Conservation (phyloP, 306 rosid genomes). For the Calophaca sinica region DNA sequence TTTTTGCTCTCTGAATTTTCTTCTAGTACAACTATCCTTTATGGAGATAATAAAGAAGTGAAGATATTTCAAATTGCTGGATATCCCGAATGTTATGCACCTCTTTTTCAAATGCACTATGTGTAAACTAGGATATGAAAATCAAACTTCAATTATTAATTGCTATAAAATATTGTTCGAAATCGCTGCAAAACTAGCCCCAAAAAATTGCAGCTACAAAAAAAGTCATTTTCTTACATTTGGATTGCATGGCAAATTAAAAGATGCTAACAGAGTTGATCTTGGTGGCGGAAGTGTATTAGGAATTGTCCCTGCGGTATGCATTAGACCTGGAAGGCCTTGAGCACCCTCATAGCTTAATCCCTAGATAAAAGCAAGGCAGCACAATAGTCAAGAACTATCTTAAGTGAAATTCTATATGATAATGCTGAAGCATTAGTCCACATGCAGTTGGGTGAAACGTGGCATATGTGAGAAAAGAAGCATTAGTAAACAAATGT, state of each 20-base stretch:
- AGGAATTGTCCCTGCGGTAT: constrained; percentile 67
- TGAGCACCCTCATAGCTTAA: constrained; percentile 68
- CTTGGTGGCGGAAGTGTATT: constrained; percentile 64
- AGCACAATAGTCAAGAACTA: constrained; percentile 37
- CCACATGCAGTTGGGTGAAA: constrained; percentile 23
- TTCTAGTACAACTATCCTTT: too few relatives aligned
- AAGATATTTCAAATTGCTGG: too few relatives aligned
- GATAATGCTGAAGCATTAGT: constrained; percentile 27
- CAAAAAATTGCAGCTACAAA: not conserved
- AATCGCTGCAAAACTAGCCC: constrained; percentile 14
- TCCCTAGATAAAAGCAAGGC: constrained; percentile 54
- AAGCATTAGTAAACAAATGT: constrained; percentile 25
- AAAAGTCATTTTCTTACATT: constrained; percentile 53
- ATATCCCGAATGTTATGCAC: too few relatives aligned
- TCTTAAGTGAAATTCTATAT: constrained; percentile 2
- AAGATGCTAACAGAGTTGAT: constrained; percentile 64
- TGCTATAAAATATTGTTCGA: too few relatives aligned
- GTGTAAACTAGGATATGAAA: too few relatives aligned
- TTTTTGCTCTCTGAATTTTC: too few relatives aligned
- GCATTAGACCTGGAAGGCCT: constrained; percentile 73
- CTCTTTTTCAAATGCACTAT: too few relatives aligned
- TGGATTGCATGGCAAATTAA: constrained; percentile 58
- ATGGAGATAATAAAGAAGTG: too few relatives aligned
- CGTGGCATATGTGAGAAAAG: not conserved
- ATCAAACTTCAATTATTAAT: too few relatives aligned